phyloP scores from a whole-genome alignment of 2,329 filamentous ascomycete species.

The Pseudogymnoascus sp. region DNA sequence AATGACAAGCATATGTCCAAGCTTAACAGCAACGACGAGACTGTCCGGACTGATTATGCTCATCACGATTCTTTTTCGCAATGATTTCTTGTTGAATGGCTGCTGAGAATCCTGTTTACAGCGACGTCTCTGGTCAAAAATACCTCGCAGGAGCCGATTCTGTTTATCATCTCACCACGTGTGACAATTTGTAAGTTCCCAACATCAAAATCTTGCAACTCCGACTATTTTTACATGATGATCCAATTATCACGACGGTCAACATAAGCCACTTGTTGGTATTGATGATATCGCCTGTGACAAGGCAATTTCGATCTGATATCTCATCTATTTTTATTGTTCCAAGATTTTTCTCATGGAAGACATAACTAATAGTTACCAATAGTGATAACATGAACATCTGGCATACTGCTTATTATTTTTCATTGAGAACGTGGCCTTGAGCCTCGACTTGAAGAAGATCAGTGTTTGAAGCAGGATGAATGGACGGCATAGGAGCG shows the following conservation, averaged over 20 bases:
- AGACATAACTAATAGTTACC: neutral
- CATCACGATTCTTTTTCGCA: slow-evolving; percentile 12
- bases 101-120: slow-evolving; percentile 15
- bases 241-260: slow-evolving; percentile 80
- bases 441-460: neutral
- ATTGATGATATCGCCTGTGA: slow-evolving; percentile 78
- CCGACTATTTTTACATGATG: slow-evolving; percentile 49
- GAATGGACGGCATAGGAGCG: neutral
- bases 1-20: slow-evolving; percentile 99
- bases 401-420: slow-evolving; percentile 2
- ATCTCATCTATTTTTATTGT: slow-evolving; percentile 12
- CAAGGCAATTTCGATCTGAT: slow-evolving; percentile 46
- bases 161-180: slow-evolving; percentile 11
- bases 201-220: slow-evolving; percentile 8
- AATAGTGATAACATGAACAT: slow-evolving; percentile 1
- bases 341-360: slow-evolving; percentile 9
- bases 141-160: slow-evolving; percentile 16
- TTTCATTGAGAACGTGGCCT: slow-evolving; percentile 8
- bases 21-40: slow-evolving; percentile 52
- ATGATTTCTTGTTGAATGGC: neutral
- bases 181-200: slow-evolving; percentile 8
- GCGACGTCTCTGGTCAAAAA: slow-evolving; percentile 7
- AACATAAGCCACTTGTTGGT: slow-evolving; percentile 62
- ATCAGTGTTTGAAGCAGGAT: neutral
- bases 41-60: slow-evolving; percentile 40